These are phyloP conservation scores for Nepenthes gracilis DNA, from an alignment of 148 eudicot species.

Conservation along the genomic window DNA sequence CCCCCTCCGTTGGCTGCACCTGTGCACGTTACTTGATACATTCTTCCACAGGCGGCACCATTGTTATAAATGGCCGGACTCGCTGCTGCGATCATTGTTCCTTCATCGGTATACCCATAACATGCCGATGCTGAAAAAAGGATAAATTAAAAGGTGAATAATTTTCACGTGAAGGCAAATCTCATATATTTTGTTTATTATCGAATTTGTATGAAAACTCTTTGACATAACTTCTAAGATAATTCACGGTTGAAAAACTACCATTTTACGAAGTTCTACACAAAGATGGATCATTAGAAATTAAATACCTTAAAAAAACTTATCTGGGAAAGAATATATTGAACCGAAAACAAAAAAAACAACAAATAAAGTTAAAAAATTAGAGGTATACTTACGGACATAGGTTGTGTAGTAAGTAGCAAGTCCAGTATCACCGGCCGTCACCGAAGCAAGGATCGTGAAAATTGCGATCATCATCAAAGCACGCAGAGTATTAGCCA, in stretches of 20 bases:
- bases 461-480: conserved; percentile 5
- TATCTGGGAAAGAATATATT: no score
- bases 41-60: conserved; percentile 30
- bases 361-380: no score
- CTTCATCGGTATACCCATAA: conserved; percentile 21
- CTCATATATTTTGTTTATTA: no score
- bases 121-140: conserved; percentile 30
- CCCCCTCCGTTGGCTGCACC: conserved; percentile 22
- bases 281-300: no score
- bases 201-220: no score
- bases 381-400: conserved; percentile 9
- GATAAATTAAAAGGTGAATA: background rate
- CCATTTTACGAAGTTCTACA: no score
- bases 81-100: conserved; percentile 33
- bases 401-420: conserved; percentile 22
- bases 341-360: no score
- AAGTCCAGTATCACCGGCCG: conserved; percentile 8
- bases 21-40: conserved; percentile 27
- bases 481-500: conserved; percentile 8
- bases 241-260: no score
- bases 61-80: conserved; percentile 21
- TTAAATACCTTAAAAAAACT: no score
- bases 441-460: conserved; percentile 11
- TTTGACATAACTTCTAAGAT: no score
- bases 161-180: background rate